Conservation (phyloP, 306 rosid species). For the Cucurbita pepo region DNA sequence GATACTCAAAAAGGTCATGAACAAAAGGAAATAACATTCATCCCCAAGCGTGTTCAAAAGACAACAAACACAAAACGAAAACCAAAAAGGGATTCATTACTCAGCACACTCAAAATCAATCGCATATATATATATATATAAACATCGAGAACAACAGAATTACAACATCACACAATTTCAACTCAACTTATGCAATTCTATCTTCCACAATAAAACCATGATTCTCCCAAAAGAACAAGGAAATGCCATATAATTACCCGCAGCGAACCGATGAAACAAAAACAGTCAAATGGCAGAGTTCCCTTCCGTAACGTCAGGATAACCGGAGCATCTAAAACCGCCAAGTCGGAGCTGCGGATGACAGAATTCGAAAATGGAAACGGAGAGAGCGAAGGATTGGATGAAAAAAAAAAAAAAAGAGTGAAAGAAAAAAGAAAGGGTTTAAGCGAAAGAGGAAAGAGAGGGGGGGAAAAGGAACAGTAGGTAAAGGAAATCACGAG, state of each 20-base stretch:
- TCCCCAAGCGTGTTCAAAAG: too few species aligned
- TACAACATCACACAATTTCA: not conserved
- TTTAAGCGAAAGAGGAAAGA: constrained; percentile 11
- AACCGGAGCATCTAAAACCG: not conserved
- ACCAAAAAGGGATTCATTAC: not conserved
- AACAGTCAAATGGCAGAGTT: not conserved
- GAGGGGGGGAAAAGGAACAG: constrained; percentile 5
- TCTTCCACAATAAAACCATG: not conserved
- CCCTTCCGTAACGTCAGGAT: constrained; percentile 10
- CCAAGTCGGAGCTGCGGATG: not conserved
- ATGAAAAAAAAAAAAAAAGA: not conserved
- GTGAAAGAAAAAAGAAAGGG: constrained; percentile 11
- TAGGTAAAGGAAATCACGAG: constrained; percentile 45
- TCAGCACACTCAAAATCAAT: not conserved
- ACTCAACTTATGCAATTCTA: not conserved
- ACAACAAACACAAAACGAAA: not conserved
- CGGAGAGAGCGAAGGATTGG: not conserved
- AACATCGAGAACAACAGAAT: not conserved
- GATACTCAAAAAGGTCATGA: not conserved
- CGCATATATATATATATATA: not conserved
- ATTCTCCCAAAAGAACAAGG: not conserved
- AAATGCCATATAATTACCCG: not conserved
- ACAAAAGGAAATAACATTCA: not conserved
- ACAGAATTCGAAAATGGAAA: not conserved
- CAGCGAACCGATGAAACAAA: not conserved